Evolutionary conservation across 192 early-diverging fungal species (phyloP).

Genomic region (Gigaspora rosea): DNA sequence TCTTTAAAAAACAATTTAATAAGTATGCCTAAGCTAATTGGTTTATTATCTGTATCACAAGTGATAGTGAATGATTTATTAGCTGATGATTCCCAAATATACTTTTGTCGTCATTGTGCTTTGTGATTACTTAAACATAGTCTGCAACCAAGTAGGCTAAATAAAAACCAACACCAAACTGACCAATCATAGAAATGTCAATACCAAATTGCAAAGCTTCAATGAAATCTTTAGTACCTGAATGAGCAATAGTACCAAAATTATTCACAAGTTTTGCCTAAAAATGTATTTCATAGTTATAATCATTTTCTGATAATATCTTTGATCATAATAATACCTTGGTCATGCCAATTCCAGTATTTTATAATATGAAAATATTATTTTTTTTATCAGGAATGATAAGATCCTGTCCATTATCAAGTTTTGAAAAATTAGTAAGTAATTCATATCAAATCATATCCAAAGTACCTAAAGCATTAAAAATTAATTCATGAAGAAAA

Average conservation of each 20-base stretch:
- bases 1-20: constrained; percentile 98
- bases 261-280: constrained; percentile 91
- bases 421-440: constrained; percentile 88
- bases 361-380: constrained; percentile 88
- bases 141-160: constrained; percentile 99
- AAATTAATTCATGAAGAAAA: constrained; percentile 98
- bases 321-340: constrained; percentile 46
- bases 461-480: constrained; percentile 86
- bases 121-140: no score
- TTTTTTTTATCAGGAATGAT: constrained; percentile 84
- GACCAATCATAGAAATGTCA: constrained; percentile 99
- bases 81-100: constrained; percentile 93
- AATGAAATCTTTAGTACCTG: constrained; percentile 99
- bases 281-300: background rate
- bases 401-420: constrained; percentile 92
- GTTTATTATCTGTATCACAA: constrained; percentile 86
- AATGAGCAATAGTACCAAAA: constrained; percentile 99
- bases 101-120: constrained; percentile 97
- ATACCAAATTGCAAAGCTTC: constrained; percentile 93
- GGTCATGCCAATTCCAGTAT: constrained; percentile 91
- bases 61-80: constrained; percentile 92
- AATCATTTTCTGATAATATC: background rate
- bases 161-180: constrained; percentile 99
- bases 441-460: constrained; percentile 99
- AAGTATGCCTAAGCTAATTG: constrained; percentile 93